Evolutionary conservation across 2,329 filamentous ascomycete species (phyloP).

Genomic region (Calonectria multiphialidica): DNA sequence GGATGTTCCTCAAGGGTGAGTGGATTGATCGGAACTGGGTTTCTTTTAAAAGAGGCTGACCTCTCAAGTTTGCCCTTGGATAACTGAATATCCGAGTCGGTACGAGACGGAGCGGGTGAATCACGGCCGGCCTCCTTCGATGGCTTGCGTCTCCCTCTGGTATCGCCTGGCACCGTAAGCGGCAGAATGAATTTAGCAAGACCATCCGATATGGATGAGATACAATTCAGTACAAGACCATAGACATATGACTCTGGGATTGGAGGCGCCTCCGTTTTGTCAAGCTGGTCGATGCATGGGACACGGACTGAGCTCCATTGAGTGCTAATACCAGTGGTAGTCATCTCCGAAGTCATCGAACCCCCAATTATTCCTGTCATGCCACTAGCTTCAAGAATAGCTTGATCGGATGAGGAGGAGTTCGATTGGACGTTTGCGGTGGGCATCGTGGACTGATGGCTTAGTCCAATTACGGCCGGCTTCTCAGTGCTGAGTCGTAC

Average conservation of each 20-base stretch:
- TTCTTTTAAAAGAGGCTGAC: slow-evolving; percentile 77
- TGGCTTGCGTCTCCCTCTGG: slow-evolving; percentile 63
- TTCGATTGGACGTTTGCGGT: slow-evolving; percentile 67
- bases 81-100: slow-evolving; percentile 49
- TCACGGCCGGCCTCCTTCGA: slow-evolving; percentile 58
- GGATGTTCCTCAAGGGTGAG: slow-evolving; percentile 80
- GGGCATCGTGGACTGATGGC: slow-evolving; percentile 89
- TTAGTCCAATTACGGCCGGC: slow-evolving; percentile 87
- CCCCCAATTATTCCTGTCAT: slow-evolving; percentile 89
- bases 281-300: slow-evolving; percentile 92
- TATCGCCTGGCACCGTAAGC: slow-evolving; percentile 84
- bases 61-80: slow-evolving; percentile 62
- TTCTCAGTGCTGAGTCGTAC: slow-evolving; percentile 95
- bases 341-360: slow-evolving; percentile 74
- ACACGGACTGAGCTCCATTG: slow-evolving; percentile 92
- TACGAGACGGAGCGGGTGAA: slow-evolving; percentile 54
- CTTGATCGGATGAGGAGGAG: slow-evolving; percentile 79
- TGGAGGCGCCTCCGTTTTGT: slow-evolving; percentile 86
- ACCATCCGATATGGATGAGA: slow-evolving; percentile 91
- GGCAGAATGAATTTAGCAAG: slow-evolving; percentile 94
- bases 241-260: slow-evolving; percentile 96
- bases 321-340: slow-evolving; percentile 83
- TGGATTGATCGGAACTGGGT: slow-evolving; percentile 87
- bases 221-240: slow-evolving; percentile 87
- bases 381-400: slow-evolving; percentile 89